Conservation (phyloP, 2,329 filamentous ascomycete species). For the Truncatella angustata region DNA sequence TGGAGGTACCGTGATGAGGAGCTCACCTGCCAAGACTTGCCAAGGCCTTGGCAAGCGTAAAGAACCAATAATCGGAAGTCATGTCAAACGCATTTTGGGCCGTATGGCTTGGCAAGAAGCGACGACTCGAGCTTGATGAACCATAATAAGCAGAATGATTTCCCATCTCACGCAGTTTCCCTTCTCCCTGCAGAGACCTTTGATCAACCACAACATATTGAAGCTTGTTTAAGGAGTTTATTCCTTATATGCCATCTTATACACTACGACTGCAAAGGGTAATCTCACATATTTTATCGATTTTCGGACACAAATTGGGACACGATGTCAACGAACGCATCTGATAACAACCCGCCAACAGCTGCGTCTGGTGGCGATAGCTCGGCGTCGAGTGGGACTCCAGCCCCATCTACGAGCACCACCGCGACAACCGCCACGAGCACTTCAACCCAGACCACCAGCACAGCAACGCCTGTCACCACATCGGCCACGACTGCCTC, state of each 20-base stretch:
- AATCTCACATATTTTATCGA: neutral
- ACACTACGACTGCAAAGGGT: too few relatives aligned
- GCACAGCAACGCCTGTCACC: conserved; percentile 42
- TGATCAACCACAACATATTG: too few relatives aligned
- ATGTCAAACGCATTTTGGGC: too few relatives aligned
- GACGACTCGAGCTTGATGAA: too few relatives aligned
- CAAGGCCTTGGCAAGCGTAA: neutral
- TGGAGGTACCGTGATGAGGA: too few relatives aligned
- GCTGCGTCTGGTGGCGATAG: conserved; percentile 7
- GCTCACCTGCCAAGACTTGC: neutral
- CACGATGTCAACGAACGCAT: conserved; percentile 4
- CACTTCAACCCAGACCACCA: neutral
- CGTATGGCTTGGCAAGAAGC: too few relatives aligned
- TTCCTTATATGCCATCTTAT: too few relatives aligned
- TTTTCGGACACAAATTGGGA: too few relatives aligned
- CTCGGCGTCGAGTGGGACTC: conserved; percentile 4
- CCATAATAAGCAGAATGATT: conserved; percentile 2
- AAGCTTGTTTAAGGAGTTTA: too few relatives aligned
- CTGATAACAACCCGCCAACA: neutral
- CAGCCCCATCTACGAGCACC: conserved; percentile 3
- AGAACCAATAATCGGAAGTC: neutral
- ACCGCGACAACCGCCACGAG: conserved; percentile 1
- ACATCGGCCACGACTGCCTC: conserved; percentile 41
- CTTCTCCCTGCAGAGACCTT: neutral
- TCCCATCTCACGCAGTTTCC: neutral